Evolutionary conservation across 2,329 filamentous ascomycete species (phyloP), one percentile per base, ranked within the genome.

Genomic region (Fusarium sublunatum): DNA sequence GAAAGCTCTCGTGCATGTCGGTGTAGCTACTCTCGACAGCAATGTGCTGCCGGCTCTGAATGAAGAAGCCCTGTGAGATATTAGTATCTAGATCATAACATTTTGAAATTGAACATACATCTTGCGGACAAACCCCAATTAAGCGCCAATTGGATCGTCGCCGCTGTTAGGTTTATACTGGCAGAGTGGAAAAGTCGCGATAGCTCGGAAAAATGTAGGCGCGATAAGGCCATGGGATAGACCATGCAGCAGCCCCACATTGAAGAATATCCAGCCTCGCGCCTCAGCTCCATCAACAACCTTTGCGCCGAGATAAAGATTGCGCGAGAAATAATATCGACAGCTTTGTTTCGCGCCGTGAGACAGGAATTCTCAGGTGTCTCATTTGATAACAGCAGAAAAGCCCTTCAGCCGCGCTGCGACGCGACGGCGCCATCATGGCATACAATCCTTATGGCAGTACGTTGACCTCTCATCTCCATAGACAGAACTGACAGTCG

Each of bases 361-460:
- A 43, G 7, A 28, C 32, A 28, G 40, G 3, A 35, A 32, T 29
- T 11, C 12, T 13, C n/a, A 19, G 22, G 26, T 39, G 15, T 6
- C 13, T 19, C 34, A 42, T 45, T 34, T 52, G 61, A 54, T 22
- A 9, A 31, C 38, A 34, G 48, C 12, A 53, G 28, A 2, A 38
- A 51, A 31, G 22, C 24, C 28, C 25, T 10, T 10, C n/a, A 15
- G 26, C 13, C 45, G 47, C 50, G 54, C 49, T 34, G 61, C 50
- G 54, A 61, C 54, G 53, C 52, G 58, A 51, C 47, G 58, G 58
- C 41, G 60, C 63, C 50, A 51, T 48, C 50, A 87, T 87, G 85
- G 78, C 85, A 15, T 87, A 86, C 74, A 86, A 87, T 70, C 84
- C 83, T n/a, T 87, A 87, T 62, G 83, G 83, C 78, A 82, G 82